These are phyloP conservation scores for Pseudevernia furfuracea DNA, from an alignment of 495 filamentous ascomycete species.

Conservation along the genomic window DNA sequence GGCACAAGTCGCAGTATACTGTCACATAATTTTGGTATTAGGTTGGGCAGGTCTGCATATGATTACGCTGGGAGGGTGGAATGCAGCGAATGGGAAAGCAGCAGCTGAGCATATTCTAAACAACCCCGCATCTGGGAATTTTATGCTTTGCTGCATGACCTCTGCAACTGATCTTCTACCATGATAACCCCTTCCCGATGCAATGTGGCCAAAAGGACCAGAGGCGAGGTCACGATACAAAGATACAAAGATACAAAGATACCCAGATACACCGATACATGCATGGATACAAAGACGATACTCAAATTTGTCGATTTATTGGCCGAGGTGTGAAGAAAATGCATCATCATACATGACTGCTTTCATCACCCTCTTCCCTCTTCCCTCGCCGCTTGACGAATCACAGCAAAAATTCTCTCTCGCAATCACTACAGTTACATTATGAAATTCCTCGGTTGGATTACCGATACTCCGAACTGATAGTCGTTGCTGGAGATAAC, in stretches of 20 bases:
- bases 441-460: not conserved
- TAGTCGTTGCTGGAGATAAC: not conserved
- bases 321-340: too few relatives aligned
- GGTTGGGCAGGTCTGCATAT: slow-evolving; percentile 18
- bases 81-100: not conserved
- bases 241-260: not conserved
- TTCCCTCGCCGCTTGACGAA: too few relatives aligned
- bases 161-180: not conserved
- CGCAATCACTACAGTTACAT: too few relatives aligned
- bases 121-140: slow-evolving; percentile 1
- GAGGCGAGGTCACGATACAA: not conserved
- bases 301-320: too few relatives aligned
- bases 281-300: not conserved
- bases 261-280: not conserved
- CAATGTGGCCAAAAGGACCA: too few relatives aligned
- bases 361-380: too few relatives aligned
- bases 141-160: slow-evolving; percentile 15
- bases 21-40: slow-evolving; percentile 1
- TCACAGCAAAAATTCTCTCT: not conserved
- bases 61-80: not conserved
- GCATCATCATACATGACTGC: too few relatives aligned
- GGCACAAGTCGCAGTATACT: not conserved
- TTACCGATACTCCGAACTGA: not conserved
- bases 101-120: not conserved
- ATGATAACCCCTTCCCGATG: not conserved